Conservation (phyloP, 768 basidiomycete species). For the Lentinula boryana region DNA sequence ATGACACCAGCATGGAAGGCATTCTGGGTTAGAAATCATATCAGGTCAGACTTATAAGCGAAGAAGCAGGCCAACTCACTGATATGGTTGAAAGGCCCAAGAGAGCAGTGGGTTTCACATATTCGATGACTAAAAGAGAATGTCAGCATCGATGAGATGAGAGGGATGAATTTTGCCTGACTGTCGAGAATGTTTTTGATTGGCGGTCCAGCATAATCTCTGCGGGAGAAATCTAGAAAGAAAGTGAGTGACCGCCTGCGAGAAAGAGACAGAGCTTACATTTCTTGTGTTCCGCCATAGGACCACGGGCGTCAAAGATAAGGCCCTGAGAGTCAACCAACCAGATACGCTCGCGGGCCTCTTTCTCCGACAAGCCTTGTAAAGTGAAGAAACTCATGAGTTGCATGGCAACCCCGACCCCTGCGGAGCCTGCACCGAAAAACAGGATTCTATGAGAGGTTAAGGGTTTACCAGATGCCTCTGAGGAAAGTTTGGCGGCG, state of each 20-base stretch:
- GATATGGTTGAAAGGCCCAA: slow-evolving; percentile 65
- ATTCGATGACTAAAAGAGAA: slow-evolving; percentile 38
- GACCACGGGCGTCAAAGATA: slow-evolving; percentile 62
- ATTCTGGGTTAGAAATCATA: slow-evolving; percentile 38
- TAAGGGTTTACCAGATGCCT: slow-evolving; percentile 52
- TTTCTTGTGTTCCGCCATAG: slow-evolving; percentile 69
- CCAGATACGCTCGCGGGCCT: slow-evolving; percentile 64
- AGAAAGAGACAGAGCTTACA: slow-evolving; percentile 39
- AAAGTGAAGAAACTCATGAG: slow-evolving; percentile 86
- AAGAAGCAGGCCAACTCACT: slow-evolving; percentile 21
- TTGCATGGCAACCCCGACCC: slow-evolving; percentile 89
- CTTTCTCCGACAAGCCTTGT: slow-evolving; percentile 58
- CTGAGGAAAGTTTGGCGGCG: slow-evolving; percentile 70
- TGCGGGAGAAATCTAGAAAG: slow-evolving; percentile 63
- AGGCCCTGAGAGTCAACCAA: slow-evolving; percentile 77
- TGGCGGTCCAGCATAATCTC: slow-evolving; percentile 59
- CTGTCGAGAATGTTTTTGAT: slow-evolving; percentile 55
- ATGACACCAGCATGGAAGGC: slow-evolving; percentile 66
- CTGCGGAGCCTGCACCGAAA: slow-evolving; percentile 91
- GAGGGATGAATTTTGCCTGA: background rate
- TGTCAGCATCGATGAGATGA: background rate
- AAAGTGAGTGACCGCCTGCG: slow-evolving; percentile 45
- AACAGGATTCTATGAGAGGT: slow-evolving; percentile 82
- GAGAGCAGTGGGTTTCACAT: slow-evolving; percentile 73
- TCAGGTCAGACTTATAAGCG: slow-evolving; percentile 16